Conservation (phyloP, 306 rosid genomes). For the Delonix regia region DNA sequence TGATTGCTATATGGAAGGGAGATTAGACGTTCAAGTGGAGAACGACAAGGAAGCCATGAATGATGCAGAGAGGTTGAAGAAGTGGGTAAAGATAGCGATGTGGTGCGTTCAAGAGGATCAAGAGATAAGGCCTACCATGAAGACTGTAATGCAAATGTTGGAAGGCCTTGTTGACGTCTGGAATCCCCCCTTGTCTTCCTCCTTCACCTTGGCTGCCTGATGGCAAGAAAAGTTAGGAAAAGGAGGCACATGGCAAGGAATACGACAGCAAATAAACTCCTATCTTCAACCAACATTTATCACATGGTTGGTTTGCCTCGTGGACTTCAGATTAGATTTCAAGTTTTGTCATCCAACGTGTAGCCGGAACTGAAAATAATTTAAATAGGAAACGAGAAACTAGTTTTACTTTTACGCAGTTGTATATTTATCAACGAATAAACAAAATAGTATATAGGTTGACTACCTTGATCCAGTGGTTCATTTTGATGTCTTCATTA, state of each 20-base stretch:
- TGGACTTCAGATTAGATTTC: too few species aligned
- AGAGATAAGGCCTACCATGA: constrained; percentile 48
- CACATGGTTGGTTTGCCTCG: background rate
- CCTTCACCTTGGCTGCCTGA: background rate
- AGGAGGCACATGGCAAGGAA: too few species aligned
- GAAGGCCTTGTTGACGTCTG: constrained; percentile 44
- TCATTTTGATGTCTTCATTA: too few species aligned
- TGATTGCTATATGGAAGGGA: constrained; percentile 40
- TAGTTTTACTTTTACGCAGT: too few species aligned
- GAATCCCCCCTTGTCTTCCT: constrained; percentile 41
- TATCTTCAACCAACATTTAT: background rate
- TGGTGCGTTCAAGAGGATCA: constrained; percentile 52
- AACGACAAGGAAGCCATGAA: constrained; percentile 38
- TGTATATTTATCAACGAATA: too few species aligned
- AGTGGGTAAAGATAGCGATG: constrained; percentile 42
- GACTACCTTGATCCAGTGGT: too few species aligned
- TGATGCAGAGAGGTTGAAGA: constrained; percentile 34
- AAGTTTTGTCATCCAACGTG: too few species aligned
- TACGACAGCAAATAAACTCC: background rate
- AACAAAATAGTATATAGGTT: too few species aligned
- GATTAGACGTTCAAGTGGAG: constrained; percentile 36
- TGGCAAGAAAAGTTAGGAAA: background rate
- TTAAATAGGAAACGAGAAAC: too few species aligned
- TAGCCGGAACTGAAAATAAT: too few species aligned
- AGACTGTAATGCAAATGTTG: constrained; percentile 45